Base-by-base conservation (phyloP, 2,329 filamentous ascomycete genomes). In the Colletotrichum sidae region DNA sequence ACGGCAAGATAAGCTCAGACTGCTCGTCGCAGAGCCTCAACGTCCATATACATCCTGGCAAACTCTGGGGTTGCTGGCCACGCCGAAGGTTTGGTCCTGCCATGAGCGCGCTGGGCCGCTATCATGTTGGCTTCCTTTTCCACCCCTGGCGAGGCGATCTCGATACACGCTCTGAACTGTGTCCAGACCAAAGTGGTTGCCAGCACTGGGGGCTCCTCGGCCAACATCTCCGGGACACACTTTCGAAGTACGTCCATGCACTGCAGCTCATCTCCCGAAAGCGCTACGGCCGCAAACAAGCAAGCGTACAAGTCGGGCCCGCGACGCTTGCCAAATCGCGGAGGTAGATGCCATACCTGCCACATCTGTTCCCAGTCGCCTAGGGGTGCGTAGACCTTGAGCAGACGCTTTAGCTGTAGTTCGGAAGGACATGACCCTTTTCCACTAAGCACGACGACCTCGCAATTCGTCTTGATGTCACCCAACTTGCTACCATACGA, bases 141-240 rank as follows among this genome's bases (percentile, higher is more conserved):
- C 12, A 86, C 84, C 6, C 72, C 69, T 0, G 85, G 85, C 68
- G 91, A 85, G 1, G 84, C 86, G 8, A 88, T 72, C 3, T 75
- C 67, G 39, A 92, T 78, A 72, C 88, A 91, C 0, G 78, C 75
- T 71, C 83, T 79, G n/a, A 91, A 70, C 2, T 83, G 76, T 1
- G 76, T 65, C 52, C 81, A 81, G 6, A 92, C 69, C 1, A 73
- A 11, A 65, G 1, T 79, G 81, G 8, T 78, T 67, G 84, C 76
- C 33, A 68, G 56, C 13, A 92, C 80, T 0, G 79, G 76, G 1
- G 84, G 83, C 1, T 80, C 67, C 72, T 92, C 89, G 51, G 77
- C 74, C 15, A 79, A 67, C 86, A 92, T 89, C 71, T 90, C 87
- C 2, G 82, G 80, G n/a, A 86, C 80, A 72, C 84, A 85, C 67